phyloP scores from a whole-genome alignment of 768 basidiomycete species.

The Lactarius hengduanensis region DNA sequence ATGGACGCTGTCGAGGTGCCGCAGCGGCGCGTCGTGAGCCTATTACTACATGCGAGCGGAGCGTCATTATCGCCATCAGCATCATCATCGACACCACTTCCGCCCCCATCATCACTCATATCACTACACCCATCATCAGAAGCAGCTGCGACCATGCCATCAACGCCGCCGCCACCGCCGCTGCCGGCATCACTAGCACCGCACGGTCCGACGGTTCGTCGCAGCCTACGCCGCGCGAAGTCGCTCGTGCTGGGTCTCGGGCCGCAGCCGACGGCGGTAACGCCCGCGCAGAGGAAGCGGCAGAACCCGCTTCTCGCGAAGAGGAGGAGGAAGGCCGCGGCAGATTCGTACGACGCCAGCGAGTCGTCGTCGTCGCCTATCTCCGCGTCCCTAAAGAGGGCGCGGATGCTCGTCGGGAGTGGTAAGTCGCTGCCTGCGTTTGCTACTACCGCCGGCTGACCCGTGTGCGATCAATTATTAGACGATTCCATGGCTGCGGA shows the following conservation, averaged over 20 bases:
- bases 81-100: background rate
- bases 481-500: slow-evolving; percentile 51
- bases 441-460: background rate
- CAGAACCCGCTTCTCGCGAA: slow-evolving; percentile 2
- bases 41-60: background rate
- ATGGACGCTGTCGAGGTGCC: slow-evolving; percentile 56
- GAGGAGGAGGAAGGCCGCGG: background rate
- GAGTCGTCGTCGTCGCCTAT: slow-evolving; percentile 30
- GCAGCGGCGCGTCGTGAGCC: slow-evolving; percentile 29
- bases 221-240: slow-evolving; percentile 26
- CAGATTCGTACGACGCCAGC: background rate
- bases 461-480: slow-evolving; percentile 26
- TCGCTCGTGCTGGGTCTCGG: slow-evolving; percentile 8
- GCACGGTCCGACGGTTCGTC: background rate
- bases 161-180: background rate
- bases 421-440: slow-evolving; percentile 35
- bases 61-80: background rate
- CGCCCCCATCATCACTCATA: background rate
- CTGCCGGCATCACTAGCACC: background rate
- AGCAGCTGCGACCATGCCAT: background rate
- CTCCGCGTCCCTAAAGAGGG: slow-evolving; percentile 29
- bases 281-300: slow-evolving; percentile 15
- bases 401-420: slow-evolving; percentile 34
- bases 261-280: background rate
- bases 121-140: background rate